Evolutionary conservation across 1,284 basidiomycete species (phyloP).

Genomic region (Microbotryum silenes-acaulis): DNA sequence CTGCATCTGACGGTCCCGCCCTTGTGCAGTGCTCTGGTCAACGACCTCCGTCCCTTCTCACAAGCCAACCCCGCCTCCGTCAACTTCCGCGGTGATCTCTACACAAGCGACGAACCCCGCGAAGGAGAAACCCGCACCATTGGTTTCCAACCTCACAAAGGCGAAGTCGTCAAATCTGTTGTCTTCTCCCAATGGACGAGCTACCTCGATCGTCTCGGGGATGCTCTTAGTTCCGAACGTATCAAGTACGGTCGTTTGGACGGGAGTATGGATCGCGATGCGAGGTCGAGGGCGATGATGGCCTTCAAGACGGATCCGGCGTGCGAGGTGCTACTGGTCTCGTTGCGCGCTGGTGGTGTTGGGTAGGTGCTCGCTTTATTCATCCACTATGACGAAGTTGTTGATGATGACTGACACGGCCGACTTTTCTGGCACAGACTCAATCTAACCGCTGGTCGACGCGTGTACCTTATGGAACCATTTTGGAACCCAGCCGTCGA

Average conservation of each 20-base stretch:
- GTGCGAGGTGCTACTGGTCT: slow-evolving; percentile 81
- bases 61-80: slow-evolving; percentile 36
- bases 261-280: slow-evolving; percentile 82
- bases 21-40: slow-evolving; percentile 26
- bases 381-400: background rate
- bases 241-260: slow-evolving; percentile 80
- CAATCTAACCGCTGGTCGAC: slow-evolving; percentile 37
- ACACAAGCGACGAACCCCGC: background rate
- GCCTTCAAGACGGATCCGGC: slow-evolving; percentile 68
- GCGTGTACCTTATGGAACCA: slow-evolving; percentile 53
- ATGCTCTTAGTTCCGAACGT: slow-evolving; percentile 62
- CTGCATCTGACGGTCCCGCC: background rate
- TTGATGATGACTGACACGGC: background rate
- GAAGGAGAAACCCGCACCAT: slow-evolving; percentile 32
- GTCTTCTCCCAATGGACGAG: slow-evolving; percentile 96
- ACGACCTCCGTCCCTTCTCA: slow-evolving; percentile 37
- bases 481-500: slow-evolving; percentile 58
- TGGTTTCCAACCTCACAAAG: slow-evolving; percentile 51
- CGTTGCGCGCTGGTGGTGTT: slow-evolving; percentile 88
- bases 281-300: slow-evolving; percentile 64
- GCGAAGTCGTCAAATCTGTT: slow-evolving; percentile 68
- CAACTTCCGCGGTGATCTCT: slow-evolving; percentile 23
- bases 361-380: slow-evolving; percentile 44
- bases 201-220: slow-evolving; percentile 90
- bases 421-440: slow-evolving; percentile 16